Evolutionary conservation across 2,329 filamentous ascomycete species (phyloP).

Genomic region (Sarocladiaceae sp.): DNA sequence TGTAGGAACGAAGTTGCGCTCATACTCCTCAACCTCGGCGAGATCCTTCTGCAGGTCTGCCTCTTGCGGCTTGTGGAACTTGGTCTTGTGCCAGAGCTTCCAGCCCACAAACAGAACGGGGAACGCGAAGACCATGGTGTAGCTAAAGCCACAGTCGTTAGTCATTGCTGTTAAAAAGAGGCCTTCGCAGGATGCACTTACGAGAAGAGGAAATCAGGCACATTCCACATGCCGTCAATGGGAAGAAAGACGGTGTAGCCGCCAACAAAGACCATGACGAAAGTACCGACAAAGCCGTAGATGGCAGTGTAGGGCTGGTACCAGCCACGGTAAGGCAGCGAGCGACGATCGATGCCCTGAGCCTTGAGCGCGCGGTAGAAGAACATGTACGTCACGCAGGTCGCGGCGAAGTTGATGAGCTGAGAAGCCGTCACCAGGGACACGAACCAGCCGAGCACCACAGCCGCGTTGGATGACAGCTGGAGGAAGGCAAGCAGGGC

Average conservation of each 20-base stretch:
- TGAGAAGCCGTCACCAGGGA: slow-evolving; percentile 65
- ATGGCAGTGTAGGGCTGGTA: slow-evolving; percentile 69
- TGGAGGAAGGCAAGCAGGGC: slow-evolving; percentile 69
- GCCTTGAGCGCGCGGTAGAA: slow-evolving; percentile 64
- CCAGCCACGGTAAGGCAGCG: slow-evolving; percentile 62
- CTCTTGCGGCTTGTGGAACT: slow-evolving; percentile 47
- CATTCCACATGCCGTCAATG: slow-evolving; percentile 50
- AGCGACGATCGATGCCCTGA: slow-evolving; percentile 61
- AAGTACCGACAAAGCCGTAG: slow-evolving; percentile 55
- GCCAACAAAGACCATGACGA: slow-evolving; percentile 67
- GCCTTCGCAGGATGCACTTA: slow-evolving; percentile 27
- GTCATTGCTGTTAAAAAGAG: not conserved
- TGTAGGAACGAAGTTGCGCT: slow-evolving; percentile 48
- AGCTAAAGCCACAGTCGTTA: slow-evolving; percentile 30
- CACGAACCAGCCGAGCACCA: slow-evolving; percentile 68
- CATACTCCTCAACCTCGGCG: slow-evolving; percentile 63
- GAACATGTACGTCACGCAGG: slow-evolving; percentile 64
- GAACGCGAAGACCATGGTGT: slow-evolving; percentile 67
- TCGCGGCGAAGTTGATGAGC: slow-evolving; percentile 65
- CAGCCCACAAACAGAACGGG: slow-evolving; percentile 63
- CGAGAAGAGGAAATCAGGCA: slow-evolving; percentile 67
- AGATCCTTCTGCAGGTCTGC: slow-evolving; percentile 58
- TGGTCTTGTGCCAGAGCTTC: slow-evolving; percentile 64
- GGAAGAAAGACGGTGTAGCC: slow-evolving; percentile 73
- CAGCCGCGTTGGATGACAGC: slow-evolving; percentile 56